Percentiles rank a stretch among this genome's conserved stretches.
Evolutionary conservation across 1,284 basidiomycete species (phyloP).

Genomic region (Sporisorium reilianum): DNA sequence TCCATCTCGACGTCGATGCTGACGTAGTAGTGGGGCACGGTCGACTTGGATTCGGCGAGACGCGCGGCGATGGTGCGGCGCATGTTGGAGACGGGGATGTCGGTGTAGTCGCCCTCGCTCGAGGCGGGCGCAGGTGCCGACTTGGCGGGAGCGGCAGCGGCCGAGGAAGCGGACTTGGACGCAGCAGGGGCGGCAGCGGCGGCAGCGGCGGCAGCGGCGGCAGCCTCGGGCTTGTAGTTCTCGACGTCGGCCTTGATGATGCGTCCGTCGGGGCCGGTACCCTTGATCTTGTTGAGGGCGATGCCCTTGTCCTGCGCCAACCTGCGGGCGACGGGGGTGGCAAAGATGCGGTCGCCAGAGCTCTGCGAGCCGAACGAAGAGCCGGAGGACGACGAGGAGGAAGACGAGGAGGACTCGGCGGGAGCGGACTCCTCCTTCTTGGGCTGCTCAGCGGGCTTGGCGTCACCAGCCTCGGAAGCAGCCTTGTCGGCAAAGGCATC

Average conservation of each 20-base stretch:
- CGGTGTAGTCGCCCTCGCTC: constrained; percentile 80
- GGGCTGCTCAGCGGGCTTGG: constrained; percentile 65
- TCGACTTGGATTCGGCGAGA: constrained; percentile 91
- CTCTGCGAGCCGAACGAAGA: constrained; percentile 49
- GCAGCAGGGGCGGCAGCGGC: constrained; percentile 18
- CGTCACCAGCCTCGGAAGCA: constrained; percentile 58
- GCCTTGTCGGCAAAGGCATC: constrained; percentile 79
- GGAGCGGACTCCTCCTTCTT: constrained; percentile 51
- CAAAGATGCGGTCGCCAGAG: constrained; percentile 77
- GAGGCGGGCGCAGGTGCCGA: constrained; percentile 42
- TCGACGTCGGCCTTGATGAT: constrained; percentile 95
- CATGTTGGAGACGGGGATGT: constrained; percentile 94
- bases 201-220: constrained; percentile 25
- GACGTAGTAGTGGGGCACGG: constrained; percentile 96
- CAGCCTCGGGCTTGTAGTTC: constrained; percentile 74
- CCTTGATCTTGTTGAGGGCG: constrained; percentile 90
- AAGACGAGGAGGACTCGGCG: constrained; percentile 25
- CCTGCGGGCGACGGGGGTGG: constrained; percentile 94
- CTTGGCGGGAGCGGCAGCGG: constrained; percentile 42
- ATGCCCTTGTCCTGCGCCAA: constrained; percentile 95
- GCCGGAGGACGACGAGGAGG: constrained; percentile 20
- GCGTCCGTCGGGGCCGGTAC: constrained; percentile 91
- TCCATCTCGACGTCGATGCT: constrained; percentile 97
- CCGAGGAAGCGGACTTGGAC: constrained; percentile 31
- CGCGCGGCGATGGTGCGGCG: constrained; percentile 91